Evolutionary conservation across 139 green algal species (phyloP).

Genomic region (Micractinium conductrix): DNA sequence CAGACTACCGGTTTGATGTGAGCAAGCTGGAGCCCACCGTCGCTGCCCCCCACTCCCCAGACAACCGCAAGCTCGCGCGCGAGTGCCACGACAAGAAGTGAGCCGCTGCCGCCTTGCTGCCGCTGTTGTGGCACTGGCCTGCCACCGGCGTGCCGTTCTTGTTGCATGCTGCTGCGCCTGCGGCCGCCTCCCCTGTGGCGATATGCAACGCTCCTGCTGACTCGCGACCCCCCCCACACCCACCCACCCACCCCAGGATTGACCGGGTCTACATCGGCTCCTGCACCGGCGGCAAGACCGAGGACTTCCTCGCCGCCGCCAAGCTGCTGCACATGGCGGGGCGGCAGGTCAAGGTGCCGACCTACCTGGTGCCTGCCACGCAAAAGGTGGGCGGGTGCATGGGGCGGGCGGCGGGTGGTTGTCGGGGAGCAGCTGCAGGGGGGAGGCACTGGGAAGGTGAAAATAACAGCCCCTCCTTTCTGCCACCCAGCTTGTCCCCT

Average conservation of each 20-base stretch:
- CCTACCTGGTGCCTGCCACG: constrained; percentile 95
- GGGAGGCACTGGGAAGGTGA: neutral
- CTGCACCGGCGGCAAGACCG: constrained; percentile 93
- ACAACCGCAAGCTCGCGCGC: constrained; percentile 92
- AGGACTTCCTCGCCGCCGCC: constrained; percentile 93
- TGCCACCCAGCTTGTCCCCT: neutral
- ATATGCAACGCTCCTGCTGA: constrained; percentile 13
- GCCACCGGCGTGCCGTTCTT: too few relatives aligned
- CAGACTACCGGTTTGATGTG: constrained; percentile 85
- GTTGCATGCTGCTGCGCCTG: too few relatives aligned
- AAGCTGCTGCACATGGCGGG: constrained; percentile 88
- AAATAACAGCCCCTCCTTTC: neutral
- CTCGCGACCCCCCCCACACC: neutral
- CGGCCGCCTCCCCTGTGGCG: too few relatives aligned
- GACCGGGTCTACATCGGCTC: constrained; percentile 97
- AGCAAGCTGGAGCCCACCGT: constrained; percentile 94
- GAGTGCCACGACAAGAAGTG: constrained; percentile 82
- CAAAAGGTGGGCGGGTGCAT: constrained; percentile 76
- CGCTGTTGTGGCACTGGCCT: too few relatives aligned
- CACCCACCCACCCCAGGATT: constrained; percentile 80
- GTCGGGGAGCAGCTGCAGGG: too few relatives aligned
- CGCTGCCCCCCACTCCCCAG: constrained; percentile 93
- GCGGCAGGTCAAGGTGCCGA: constrained; percentile 91
- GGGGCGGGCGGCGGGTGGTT: neutral
- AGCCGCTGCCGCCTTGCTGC: too few relatives aligned